These are phyloP conservation scores for Protea cynaroides DNA, from an alignment of 164 flowering plant genomes.

Conservation along the genomic window DNA sequence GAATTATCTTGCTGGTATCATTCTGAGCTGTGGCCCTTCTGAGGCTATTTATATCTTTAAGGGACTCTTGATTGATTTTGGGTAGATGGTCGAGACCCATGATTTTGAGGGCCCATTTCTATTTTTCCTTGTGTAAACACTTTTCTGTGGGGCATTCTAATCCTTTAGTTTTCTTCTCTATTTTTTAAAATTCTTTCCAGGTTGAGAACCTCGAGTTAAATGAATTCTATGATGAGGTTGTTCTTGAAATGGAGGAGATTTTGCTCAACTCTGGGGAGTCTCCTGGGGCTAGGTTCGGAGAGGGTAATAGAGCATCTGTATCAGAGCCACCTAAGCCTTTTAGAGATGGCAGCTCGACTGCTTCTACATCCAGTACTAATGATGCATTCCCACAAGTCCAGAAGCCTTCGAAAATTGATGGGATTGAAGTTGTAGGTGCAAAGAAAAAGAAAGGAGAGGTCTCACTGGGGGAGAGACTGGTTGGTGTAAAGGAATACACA, in stretches of 20 bases:
- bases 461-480: slow-evolving; percentile 85
- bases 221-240: slow-evolving; percentile 70
- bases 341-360: slow-evolving; percentile 83
- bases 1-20: too few relatives aligned
- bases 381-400: slow-evolving; percentile 26
- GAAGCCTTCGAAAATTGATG: slow-evolving; percentile 46
- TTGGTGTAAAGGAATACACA: slow-evolving; percentile 92
- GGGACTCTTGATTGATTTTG: too few relatives aligned
- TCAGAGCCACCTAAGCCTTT: slow-evolving; percentile 24
- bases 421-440: slow-evolving; percentile 84
- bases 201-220: slow-evolving; percentile 27
- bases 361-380: slow-evolving; percentile 69
- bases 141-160: neutral
- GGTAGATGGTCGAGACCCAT: too few relatives aligned
- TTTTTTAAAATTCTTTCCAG: slow-evolving; percentile 30
- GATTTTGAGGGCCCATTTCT: too few relatives aligned
- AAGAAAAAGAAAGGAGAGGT: slow-evolving; percentile 83
- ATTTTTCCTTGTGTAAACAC: too few relatives aligned
- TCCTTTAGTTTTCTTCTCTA: slow-evolving; percentile 1
- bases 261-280: slow-evolving; percentile 68
- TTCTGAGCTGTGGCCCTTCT: too few relatives aligned
- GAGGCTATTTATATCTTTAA: too few relatives aligned
- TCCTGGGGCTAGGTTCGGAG: slow-evolving; percentile 36
- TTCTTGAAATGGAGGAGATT: slow-evolving; percentile 92
- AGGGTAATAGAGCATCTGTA: slow-evolving; percentile 7